A percentile compares a stretch with the other conserved stretches of the same genome.
These are phyloP conservation scores for Kodamaea derodonti DNA, from an alignment of 1,139 yeast genomes.

Conservation along the genomic window DNA sequence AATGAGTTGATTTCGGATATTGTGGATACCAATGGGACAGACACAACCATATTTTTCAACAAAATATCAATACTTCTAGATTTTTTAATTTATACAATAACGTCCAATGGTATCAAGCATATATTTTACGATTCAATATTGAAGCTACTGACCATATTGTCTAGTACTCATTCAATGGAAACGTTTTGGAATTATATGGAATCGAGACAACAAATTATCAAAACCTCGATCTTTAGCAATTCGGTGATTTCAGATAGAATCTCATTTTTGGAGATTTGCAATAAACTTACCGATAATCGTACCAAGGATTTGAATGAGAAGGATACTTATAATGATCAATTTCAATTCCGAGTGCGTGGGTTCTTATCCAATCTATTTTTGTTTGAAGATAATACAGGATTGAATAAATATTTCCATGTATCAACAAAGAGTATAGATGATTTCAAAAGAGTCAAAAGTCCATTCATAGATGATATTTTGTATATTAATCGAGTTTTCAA, in stretches of 20 bases:
- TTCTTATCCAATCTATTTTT: conserved; percentile 33
- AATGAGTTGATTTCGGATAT: conserved; percentile 12
- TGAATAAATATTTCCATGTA: conserved; percentile 37
- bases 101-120: conserved; percentile 16
- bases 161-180: conserved; percentile 20
- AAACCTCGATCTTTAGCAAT: conserved; percentile 24
- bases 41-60: conserved; percentile 12
- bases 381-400: conserved; percentile 45
- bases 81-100: conserved; percentile 17
- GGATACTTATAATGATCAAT: conserved; percentile 37
- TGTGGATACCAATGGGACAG: background rate
- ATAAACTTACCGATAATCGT: conserved; percentile 31
- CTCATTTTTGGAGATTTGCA: conserved; percentile 36
- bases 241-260: conserved; percentile 34
- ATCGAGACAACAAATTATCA: conserved; percentile 22
- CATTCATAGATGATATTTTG: conserved; percentile 32
- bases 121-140: conserved; percentile 22
- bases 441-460: conserved; percentile 17
- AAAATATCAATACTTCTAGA: conserved; percentile 22
- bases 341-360: conserved; percentile 35
- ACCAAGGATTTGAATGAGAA: conserved; percentile 26
- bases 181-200: conserved; percentile 39
- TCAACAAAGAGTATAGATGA: conserved; percentile 27
- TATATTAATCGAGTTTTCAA: conserved; percentile 29
- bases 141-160: conserved; percentile 19